Conservation (phyloP, 352 stramenopile species). For the Globisporangium takayamanum region DNA sequence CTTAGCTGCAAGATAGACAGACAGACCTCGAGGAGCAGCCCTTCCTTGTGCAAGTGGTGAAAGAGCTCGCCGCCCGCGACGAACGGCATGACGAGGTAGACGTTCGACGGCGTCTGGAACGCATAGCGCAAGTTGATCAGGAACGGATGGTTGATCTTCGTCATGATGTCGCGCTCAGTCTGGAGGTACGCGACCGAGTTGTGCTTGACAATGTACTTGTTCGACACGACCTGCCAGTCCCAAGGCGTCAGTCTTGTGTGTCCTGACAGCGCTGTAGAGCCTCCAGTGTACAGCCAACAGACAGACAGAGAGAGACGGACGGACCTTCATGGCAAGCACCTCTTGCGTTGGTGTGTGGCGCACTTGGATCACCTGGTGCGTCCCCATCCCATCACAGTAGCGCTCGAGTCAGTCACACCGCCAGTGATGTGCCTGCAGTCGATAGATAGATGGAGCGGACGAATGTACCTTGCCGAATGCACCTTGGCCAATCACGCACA, state of each 20-base stretch:
- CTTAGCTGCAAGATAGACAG: not conserved
- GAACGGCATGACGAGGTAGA: slow-evolving; percentile 83
- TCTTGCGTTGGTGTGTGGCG: slow-evolving; percentile 63
- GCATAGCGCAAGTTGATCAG: slow-evolving; percentile 72
- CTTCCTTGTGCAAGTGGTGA: slow-evolving; percentile 56
- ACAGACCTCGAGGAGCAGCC: slow-evolving; percentile 44
- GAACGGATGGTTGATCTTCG: slow-evolving; percentile 83
- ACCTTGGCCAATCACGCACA: slow-evolving; percentile 80
- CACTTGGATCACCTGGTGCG: slow-evolving; percentile 70
- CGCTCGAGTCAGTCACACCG: not conserved
- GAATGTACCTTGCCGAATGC: slow-evolving; percentile 64
- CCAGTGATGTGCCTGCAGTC: not conserved
- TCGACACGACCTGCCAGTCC: slow-evolving; percentile 57
- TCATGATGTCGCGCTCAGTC: slow-evolving; percentile 82
- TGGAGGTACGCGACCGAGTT: slow-evolving; percentile 76
- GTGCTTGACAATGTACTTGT: slow-evolving; percentile 84
- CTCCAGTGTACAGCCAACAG: not conserved
- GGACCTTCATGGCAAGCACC: slow-evolving; percentile 80
- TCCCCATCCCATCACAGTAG: not conserved
- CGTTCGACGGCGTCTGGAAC: slow-evolving; percentile 76
- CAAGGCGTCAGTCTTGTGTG: slow-evolving; percentile 1
- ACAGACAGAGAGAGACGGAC: slow-evolving; percentile 10
- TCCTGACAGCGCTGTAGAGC: not conserved
- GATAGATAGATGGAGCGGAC: not conserved
- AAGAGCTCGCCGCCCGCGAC: slow-evolving; percentile 66